A percentile compares a stretch with the other conserved stretches of the same genome.
These are phyloP conservation scores for Wickerhamiella infanticola DNA, from an alignment of 1,139 yeast genomes.

Conservation along the genomic window DNA sequence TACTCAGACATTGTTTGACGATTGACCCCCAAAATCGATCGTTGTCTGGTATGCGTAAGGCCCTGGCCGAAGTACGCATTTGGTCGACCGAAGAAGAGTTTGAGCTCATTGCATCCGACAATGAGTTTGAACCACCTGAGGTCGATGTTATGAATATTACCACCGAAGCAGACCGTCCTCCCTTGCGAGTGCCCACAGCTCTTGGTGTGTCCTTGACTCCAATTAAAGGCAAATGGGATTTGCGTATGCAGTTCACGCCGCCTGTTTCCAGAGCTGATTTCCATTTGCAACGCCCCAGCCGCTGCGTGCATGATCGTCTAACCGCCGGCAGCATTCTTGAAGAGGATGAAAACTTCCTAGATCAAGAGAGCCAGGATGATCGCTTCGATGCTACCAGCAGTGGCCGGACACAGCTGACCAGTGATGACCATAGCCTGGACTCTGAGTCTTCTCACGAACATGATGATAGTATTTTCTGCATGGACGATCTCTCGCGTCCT, in stretches of 20 bases:
- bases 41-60: slow-evolving; percentile 41
- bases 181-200: slow-evolving; percentile 18
- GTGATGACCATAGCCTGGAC: neutral
- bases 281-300: slow-evolving; percentile 6
- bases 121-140: slow-evolving; percentile 3
- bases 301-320: neutral
- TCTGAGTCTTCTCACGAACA: slow-evolving; percentile 4
- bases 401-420: neutral
- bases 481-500: slow-evolving; percentile 5
- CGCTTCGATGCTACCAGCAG: slow-evolving; percentile 14
- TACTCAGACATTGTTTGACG: slow-evolving; percentile 60
- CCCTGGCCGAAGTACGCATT: slow-evolving; percentile 42
- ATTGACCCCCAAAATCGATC: slow-evolving; percentile 82
- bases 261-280: slow-evolving; percentile 10
- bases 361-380: slow-evolving; percentile 12
- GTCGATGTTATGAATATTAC: slow-evolving; percentile 3
- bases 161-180: slow-evolving; percentile 24
- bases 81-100: slow-evolving; percentile 79
- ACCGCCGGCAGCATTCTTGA: neutral
- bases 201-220: slow-evolving; percentile 13
- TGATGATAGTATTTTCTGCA: slow-evolving; percentile 8
- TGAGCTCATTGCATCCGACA: slow-evolving; percentile 19
- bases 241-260: slow-evolving; percentile 27
- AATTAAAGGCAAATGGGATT: slow-evolving; percentile 18
- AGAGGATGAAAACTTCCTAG: slow-evolving; percentile 1